Evolutionary conservation across 1,284 basidiomycete genomes (phyloP).

Genomic region (Cryptococcus sp.): DNA sequence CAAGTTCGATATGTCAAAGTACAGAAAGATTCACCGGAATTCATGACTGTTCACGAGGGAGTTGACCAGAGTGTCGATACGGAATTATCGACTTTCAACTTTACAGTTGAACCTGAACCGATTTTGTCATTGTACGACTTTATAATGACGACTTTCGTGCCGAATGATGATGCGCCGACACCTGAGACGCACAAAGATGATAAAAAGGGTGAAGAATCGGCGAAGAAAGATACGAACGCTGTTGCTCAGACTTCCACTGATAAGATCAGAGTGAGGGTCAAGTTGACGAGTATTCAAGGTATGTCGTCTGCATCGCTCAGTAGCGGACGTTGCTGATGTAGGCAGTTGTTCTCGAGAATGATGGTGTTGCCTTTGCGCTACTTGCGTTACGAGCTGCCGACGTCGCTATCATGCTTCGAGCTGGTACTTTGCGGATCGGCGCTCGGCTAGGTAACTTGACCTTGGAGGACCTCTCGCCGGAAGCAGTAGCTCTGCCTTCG

Average conservation of each 20-base stretch:
- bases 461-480: slow-evolving; percentile 72
- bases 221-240: neutral
- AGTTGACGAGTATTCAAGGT: slow-evolving; percentile 84
- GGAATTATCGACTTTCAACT: slow-evolving; percentile 85
- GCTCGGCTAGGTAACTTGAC: slow-evolving; percentile 83
- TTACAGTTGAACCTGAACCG: slow-evolving; percentile 85
- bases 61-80: slow-evolving; percentile 86
- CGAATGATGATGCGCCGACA: slow-evolving; percentile 46
- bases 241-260: slow-evolving; percentile 39
- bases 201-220: slow-evolving; percentile 9
- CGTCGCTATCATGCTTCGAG: slow-evolving; percentile 71
- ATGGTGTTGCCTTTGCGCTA: slow-evolving; percentile 69
- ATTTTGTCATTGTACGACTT: slow-evolving; percentile 92
- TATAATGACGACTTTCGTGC: slow-evolving; percentile 93
- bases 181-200: slow-evolving; percentile 21
- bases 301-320: slow-evolving; percentile 19
- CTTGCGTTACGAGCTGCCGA: slow-evolving; percentile 88
- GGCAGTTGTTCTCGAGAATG: slow-evolving; percentile 78
- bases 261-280: slow-evolving; percentile 78
- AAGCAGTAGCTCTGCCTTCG: slow-evolving; percentile 54
- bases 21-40: slow-evolving; percentile 83
- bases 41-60: slow-evolving; percentile 72
- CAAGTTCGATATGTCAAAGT: slow-evolving; percentile 77
- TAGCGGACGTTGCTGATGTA: neutral
- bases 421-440: slow-evolving; percentile 71